Conservation (phyloP, 2,329 filamentous ascomycete genomes). For the Aureobasidium sp. region DNA sequence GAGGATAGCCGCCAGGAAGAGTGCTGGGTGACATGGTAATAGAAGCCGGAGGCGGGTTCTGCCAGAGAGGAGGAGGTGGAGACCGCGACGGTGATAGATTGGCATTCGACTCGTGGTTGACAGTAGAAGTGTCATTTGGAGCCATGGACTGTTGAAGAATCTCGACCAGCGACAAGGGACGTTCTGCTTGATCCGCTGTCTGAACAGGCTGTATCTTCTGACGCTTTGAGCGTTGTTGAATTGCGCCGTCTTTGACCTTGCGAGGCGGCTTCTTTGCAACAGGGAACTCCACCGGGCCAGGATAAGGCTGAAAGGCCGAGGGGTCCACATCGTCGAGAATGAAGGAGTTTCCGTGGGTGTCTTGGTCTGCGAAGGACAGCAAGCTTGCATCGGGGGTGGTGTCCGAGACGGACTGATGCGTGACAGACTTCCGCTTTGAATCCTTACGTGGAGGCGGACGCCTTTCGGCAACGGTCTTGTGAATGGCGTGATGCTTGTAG, state of each 20-base stretch:
- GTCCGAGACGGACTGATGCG: neutral
- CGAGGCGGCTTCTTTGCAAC: neutral
- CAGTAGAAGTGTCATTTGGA: neutral
- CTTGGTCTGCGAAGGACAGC: neutral
- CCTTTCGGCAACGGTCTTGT: conserved; percentile 40
- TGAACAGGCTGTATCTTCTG: conserved; percentile 7
- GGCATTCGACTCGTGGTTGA: neutral
- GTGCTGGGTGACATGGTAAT: neutral
- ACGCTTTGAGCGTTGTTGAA: conserved; percentile 5
- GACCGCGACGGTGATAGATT: neutral
- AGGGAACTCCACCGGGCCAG: neutral
- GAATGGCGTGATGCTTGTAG: conserved; percentile 41
- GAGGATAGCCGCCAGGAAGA: neutral
- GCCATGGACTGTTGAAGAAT: conserved; percentile 22
- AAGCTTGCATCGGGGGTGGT: neutral
- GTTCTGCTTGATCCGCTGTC: conserved; percentile 10
- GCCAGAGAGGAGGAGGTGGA: neutral
- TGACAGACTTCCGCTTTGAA: conserved; percentile 1
- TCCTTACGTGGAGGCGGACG: conserved; percentile 31
- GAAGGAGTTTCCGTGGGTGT: neutral
- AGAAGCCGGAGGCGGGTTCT: neutral
- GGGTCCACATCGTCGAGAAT: neutral
- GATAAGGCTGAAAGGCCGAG: conserved; percentile 12
- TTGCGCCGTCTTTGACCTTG: conserved; percentile 1
- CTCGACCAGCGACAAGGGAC: conserved; percentile 24